Conservation (phyloP, 768 basidiomycete genomes). For the Lactarius hatsudake region DNA sequence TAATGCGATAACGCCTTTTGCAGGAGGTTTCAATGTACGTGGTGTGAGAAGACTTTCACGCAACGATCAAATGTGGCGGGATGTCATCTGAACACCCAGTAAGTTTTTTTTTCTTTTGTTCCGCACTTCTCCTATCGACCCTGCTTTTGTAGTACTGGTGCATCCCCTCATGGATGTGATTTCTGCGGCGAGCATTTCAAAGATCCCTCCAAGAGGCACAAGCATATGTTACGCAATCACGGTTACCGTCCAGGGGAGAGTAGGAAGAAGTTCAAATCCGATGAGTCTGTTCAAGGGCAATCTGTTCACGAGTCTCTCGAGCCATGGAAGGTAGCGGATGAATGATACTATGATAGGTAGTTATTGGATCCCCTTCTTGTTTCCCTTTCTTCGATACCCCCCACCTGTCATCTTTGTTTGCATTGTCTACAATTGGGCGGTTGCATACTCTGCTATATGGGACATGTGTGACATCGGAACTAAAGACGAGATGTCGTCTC, state of each 20-base stretch:
- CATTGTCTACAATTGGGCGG: constrained; percentile 3
- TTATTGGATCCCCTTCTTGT: constrained; percentile 4
- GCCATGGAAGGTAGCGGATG: constrained; percentile 25
- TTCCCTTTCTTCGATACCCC: constrained; percentile 14
- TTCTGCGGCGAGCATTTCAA: constrained; percentile 56
- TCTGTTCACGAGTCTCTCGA: constrained; percentile 31
- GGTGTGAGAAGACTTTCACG: constrained; percentile 54
- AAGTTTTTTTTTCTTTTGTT: constrained; percentile 28
- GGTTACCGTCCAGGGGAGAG: constrained; percentile 50
- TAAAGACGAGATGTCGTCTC: constrained; percentile 21
- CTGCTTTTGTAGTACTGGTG: constrained; percentile 47
- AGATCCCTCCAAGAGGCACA: constrained; percentile 61
- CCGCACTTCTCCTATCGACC: constrained; percentile 20
- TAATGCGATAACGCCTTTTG: constrained; percentile 13
- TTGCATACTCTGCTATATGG: constrained; percentile 14
- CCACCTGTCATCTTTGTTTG: constrained; percentile 15
- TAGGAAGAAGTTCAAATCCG: constrained; percentile 31
- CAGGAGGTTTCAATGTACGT: constrained; percentile 52
- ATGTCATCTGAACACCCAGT: constrained; percentile 59
- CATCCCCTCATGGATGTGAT: constrained; percentile 52
- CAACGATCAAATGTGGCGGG: constrained; percentile 54
- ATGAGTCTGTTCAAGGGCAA: constrained; percentile 23
- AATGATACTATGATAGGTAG: constrained; percentile 1
- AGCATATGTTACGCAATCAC: constrained; percentile 55
- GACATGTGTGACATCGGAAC: constrained; percentile 16